Evolutionary conservation across 108 stramenopile genomes (phyloP).

Genomic region (Fistulifera solaris): DNA sequence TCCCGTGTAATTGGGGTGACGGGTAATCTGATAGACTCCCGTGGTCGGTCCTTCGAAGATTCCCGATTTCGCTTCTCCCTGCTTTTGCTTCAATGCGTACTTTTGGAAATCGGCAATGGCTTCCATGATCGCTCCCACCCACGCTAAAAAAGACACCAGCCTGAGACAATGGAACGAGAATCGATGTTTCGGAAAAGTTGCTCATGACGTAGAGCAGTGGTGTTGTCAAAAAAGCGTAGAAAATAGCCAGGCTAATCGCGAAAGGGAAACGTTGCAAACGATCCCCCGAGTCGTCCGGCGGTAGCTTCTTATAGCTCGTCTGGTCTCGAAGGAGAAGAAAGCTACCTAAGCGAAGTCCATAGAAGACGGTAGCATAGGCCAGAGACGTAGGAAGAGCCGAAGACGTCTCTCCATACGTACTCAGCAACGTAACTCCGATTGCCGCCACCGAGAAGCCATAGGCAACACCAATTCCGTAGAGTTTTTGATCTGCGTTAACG

Average conservation of each 20-base stretch:
- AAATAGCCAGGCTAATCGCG: constrained; percentile 10
- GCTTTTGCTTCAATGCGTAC: constrained; percentile 12
- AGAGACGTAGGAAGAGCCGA: constrained; percentile 1
- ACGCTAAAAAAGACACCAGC: constrained; percentile 15
- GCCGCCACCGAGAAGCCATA: constrained; percentile 24
- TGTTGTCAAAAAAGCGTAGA: constrained; percentile 27
- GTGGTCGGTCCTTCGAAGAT: constrained; percentile 21
- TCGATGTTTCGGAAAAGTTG: not conserved
- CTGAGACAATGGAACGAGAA: not conserved
- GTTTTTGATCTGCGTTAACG: constrained; percentile 26
- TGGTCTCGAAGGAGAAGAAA: constrained; percentile 25
- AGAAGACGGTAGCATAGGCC: constrained; percentile 12
- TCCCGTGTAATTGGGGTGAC: constrained; percentile 70
- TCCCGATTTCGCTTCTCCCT: not conserved
- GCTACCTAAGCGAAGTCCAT: constrained; percentile 27
- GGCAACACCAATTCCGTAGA: constrained; percentile 27
- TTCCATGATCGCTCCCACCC: constrained; percentile 28
- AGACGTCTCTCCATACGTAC: constrained; percentile 2
- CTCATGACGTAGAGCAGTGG: constrained; percentile 22
- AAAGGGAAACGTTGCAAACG: constrained; percentile 22
- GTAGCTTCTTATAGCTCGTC: not conserved
- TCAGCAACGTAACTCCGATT: constrained; percentile 15
- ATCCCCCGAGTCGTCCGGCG: constrained; percentile 1
- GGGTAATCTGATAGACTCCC: constrained; percentile 29
- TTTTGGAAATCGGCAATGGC: constrained; percentile 29